These are phyloP conservation scores for Colletotrichum tropicicola DNA, from an alignment of 2,329 filamentous ascomycete genomes.

Conservation along the genomic window DNA sequence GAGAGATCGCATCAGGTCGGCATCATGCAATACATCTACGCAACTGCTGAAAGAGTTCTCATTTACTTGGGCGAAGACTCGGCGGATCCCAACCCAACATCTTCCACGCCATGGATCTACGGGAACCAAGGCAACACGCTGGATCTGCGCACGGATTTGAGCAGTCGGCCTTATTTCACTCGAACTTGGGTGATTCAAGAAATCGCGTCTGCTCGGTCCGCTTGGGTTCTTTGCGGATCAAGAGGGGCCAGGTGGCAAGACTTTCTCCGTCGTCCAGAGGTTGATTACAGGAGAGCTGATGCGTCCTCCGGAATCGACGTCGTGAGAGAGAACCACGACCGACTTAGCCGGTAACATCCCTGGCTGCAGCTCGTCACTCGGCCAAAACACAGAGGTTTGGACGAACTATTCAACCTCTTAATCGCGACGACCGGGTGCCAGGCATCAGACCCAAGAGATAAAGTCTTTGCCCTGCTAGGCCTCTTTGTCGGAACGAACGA, in stretches of 20 bases:
- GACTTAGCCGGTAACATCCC: neutral
- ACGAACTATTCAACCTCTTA: neutral
- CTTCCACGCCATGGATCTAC: neutral
- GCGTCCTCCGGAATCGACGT: too few species aligned
- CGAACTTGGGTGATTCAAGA: constrained; percentile 16
- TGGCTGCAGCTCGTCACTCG: neutral
- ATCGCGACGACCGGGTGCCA: neutral
- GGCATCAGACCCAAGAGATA: constrained; percentile 6
- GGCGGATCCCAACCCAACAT: too few species aligned
- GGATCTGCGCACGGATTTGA: neutral
- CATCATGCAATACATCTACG: constrained; percentile 33
- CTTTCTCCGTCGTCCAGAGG: neutral
- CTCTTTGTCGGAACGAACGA: neutral
- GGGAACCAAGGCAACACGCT: neutral
- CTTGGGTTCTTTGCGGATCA: neutral
- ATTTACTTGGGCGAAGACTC: too few species aligned
- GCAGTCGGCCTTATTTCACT: neutral
- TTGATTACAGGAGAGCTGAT: too few species aligned
- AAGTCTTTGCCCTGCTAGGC: neutral
- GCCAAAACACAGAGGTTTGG: neutral
- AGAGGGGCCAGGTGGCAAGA: neutral
- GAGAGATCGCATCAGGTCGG: constrained; percentile 32
- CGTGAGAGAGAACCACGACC: neutral
- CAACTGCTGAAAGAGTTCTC: too few species aligned
- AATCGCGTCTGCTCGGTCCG: neutral